Evolutionary conservation across 257 asterid genomes (phyloP).

Genomic region (Nicotiana paniculata): DNA sequence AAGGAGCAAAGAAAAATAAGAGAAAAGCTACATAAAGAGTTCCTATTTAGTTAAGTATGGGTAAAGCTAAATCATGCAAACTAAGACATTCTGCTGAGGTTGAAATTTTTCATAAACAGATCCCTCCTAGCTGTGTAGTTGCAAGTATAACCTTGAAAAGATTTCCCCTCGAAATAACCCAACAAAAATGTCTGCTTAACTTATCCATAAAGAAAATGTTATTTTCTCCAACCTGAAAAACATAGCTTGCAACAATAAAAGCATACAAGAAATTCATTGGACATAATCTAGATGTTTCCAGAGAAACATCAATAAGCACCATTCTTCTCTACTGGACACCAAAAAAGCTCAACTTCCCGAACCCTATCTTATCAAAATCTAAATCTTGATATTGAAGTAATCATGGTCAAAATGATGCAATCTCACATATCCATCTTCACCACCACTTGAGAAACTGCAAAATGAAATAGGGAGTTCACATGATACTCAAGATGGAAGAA

Average conservation of each 20-base stretch:
- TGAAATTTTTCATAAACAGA: neutral
- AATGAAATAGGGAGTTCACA: neutral
- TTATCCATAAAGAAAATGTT: neutral
- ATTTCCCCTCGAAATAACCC: neutral
- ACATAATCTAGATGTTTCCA: neutral
- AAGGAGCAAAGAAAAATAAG: too few relatives aligned
- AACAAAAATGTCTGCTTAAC: neutral
- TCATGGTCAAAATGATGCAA: conserved; percentile 82
- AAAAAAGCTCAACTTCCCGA: neutral
- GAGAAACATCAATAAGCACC: neutral
- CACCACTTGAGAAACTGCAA: conserved; percentile 80
- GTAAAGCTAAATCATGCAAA: too few relatives aligned
- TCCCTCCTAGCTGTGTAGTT: neutral
- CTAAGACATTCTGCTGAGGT: too few relatives aligned
- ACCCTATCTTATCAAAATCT: conserved; percentile 3
- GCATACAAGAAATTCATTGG: neutral
- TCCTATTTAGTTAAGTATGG: too few relatives aligned
- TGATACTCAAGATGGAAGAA: neutral
- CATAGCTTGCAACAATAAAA: neutral
- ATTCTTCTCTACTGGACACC: neutral
- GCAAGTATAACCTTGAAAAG: neutral
- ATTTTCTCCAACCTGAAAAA: neutral
- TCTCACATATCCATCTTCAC: conserved; percentile 93
- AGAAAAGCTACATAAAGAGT: too few relatives aligned
- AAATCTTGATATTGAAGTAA: conserved; percentile 75